Conservation (phyloP, 106 monocot species). For the Acorus gramineus region DNA sequence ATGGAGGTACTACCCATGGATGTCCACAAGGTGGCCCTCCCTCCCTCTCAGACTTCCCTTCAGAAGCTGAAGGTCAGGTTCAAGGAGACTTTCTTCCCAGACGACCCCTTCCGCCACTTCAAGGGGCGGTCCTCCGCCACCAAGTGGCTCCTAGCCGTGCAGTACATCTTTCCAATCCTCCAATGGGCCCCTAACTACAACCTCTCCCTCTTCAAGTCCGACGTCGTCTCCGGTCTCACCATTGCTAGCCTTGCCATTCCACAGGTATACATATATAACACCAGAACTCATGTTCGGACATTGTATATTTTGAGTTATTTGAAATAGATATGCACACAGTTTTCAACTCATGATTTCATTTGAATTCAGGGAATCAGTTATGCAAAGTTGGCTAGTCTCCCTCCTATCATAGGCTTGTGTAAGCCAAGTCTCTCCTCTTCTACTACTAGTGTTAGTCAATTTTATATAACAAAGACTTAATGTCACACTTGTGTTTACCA, state of each 20-base stretch:
- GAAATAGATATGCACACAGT: neutral
- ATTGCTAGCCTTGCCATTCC: slow-evolving; percentile 92
- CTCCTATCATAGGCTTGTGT: slow-evolving; percentile 87
- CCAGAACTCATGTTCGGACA: too few relatives aligned
- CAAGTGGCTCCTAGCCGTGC: slow-evolving; percentile 43
- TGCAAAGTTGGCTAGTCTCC: slow-evolving; percentile 76
- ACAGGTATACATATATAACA: slow-evolving; percentile 25
- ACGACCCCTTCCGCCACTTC: slow-evolving; percentile 73
- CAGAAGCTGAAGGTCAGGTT: slow-evolving; percentile 47
- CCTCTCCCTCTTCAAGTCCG: slow-evolving; percentile 71
- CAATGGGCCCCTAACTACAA: slow-evolving; percentile 56
- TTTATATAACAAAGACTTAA: too few relatives aligned
- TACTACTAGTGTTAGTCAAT: neutral
- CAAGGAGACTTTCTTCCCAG: slow-evolving; percentile 94
- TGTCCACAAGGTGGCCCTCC: slow-evolving; percentile 29
- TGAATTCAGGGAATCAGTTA: slow-evolving; percentile 79
- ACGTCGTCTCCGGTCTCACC: slow-evolving; percentile 80
- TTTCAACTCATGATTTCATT: neutral
- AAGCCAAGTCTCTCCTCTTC: slow-evolving; percentile 5
- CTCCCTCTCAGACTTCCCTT: slow-evolving; percentile 36
- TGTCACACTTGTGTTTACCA: neutral
- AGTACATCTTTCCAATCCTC: slow-evolving; percentile 68
- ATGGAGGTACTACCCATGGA: neutral
- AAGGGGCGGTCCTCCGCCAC: slow-evolving; percentile 22
- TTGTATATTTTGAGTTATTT: too few relatives aligned